Evolutionary conservation across 2,329 filamentous ascomycete genomes (phyloP), one percentile per base, ranked within the genome.

Genomic region (Neobulgaria alba): DNA sequence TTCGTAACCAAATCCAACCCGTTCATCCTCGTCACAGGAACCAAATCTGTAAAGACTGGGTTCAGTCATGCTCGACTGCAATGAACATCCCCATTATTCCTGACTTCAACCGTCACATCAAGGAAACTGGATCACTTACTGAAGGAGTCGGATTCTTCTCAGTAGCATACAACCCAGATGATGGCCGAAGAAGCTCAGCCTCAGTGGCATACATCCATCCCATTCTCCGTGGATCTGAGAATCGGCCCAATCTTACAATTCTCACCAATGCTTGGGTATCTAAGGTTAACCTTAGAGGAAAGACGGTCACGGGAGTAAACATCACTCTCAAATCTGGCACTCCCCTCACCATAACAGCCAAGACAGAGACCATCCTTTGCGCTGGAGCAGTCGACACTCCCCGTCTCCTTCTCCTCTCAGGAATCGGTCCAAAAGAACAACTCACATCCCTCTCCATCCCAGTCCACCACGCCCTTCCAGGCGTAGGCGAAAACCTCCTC

Each of bases 121-220:
- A 73, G 46, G 69, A 75, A 49, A 82, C 72, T 37, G 88, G 88
- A 42, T 71, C 79, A 33, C 66, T 94, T 50, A 79, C 77, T 50
- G 71, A 83, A 55, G 83, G 83, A 36, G 84, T 92, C 19, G 88
- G 88, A 41, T 95, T 94, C 72, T 90, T 94, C 71, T 88, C 82
- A 50, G 79, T 94, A 52, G 81, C 85, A 29, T 94, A 94, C 68
- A 93, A 94, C 67, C 88, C 88, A 2, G 87, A 94, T 57, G 81
- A 87, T 56, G 85, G 87, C 57, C 76, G 77, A 54, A 79, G 88
- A 48, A 90, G 83, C 67, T 89, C 83, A 59, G 87, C 88, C 45
- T 88, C 82, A 43, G 87, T 94, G 16, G 88, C 88, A 14, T 95
- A 95, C 66, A 89, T 95, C 57, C 88, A 95, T 65, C 88, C 88